Conservation (phyloP, 2,329 filamentous ascomycete genomes). For the Ophiosphaerella korrae region DNA sequence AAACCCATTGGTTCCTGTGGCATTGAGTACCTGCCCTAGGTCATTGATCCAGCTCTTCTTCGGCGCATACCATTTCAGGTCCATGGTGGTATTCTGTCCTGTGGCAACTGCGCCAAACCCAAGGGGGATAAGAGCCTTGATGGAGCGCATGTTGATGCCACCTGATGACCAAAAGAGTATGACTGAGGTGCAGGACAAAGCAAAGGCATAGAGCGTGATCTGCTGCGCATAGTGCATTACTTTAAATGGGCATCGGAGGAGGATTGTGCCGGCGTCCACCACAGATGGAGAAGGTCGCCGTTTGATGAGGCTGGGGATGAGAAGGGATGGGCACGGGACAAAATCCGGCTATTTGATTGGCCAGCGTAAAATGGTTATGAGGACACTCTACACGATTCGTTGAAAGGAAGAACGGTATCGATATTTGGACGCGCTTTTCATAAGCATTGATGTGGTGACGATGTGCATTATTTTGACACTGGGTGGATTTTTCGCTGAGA, state of each 20-base stretch:
- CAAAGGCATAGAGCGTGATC: constrained; percentile 14
- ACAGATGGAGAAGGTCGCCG: constrained; percentile 23
- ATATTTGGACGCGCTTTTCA: no score
- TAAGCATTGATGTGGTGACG: not conserved
- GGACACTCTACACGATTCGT: not conserved
- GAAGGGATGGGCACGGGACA: constrained; percentile 20
- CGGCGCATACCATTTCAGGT: constrained; percentile 44
- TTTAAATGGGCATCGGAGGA: constrained; percentile 16
- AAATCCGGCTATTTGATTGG: constrained; percentile 21
- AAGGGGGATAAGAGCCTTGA: constrained; percentile 20
- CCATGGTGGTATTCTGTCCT: constrained; percentile 23
- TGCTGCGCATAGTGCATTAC: constrained; percentile 30
- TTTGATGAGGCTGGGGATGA: constrained; percentile 10
- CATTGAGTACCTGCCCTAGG: constrained; percentile 61
- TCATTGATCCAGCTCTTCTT: constrained; percentile 62
- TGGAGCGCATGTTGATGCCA: constrained; percentile 28
- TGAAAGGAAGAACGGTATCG: not conserved
- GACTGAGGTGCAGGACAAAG: constrained; percentile 21
- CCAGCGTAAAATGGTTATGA: not conserved
- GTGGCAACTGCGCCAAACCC: constrained; percentile 20
- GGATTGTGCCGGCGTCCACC: constrained; percentile 18
- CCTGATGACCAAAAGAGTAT: constrained; percentile 26
- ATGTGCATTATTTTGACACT: not conserved
- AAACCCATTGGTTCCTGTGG: constrained; percentile 72
- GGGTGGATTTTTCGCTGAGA: no score